Percentiles rank a stretch among this genome's conserved stretches.
These are phyloP conservation scores for Sporisorium reilianum DNA, from an alignment of 1,284 basidiomycete species.

Conservation along the genomic window DNA sequence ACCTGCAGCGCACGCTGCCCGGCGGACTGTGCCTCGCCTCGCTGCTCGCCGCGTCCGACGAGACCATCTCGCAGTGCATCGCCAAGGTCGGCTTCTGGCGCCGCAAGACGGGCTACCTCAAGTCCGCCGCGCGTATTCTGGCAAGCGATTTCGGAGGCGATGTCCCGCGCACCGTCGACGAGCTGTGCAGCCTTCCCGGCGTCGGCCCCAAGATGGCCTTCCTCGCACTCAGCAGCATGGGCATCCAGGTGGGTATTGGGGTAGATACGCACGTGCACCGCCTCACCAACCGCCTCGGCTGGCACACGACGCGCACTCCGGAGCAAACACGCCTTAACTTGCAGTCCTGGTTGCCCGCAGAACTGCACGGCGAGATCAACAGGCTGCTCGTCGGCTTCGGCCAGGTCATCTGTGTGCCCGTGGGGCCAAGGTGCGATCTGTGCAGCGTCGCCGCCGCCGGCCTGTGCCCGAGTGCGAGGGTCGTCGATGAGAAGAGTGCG, in stretches of 20 bases:
- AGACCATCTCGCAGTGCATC: slow-evolving; percentile 79
- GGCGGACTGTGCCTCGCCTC: slow-evolving; percentile 82
- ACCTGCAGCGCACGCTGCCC: slow-evolving; percentile 80
- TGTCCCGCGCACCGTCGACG: slow-evolving; percentile 60
- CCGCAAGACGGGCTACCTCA: slow-evolving; percentile 77
- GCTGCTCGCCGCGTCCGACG: slow-evolving; percentile 77
- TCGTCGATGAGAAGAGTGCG: slow-evolving; percentile 49
- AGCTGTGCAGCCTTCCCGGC: slow-evolving; percentile 61
- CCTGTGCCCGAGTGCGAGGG: slow-evolving; percentile 58
- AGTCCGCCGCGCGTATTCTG: slow-evolving; percentile 51
- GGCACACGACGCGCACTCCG: slow-evolving; percentile 89
- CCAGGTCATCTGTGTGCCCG: slow-evolving; percentile 87
- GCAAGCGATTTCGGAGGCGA: slow-evolving; percentile 53
- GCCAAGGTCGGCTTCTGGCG: slow-evolving; percentile 93
- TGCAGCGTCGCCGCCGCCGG: slow-evolving; percentile 50
- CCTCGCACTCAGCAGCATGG: slow-evolving; percentile 83
- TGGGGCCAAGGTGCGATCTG: slow-evolving; percentile 82
- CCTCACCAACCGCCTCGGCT: slow-evolving; percentile 89
- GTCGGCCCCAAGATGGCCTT: slow-evolving; percentile 70
- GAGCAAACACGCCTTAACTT: slow-evolving; percentile 77
- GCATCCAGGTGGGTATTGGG: slow-evolving; percentile 90
- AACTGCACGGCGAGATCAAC: slow-evolving; percentile 61
- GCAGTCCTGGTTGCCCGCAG: slow-evolving; percentile 63
- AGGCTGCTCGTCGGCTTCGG: slow-evolving; percentile 67
- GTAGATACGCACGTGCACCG: slow-evolving; percentile 96